Evolutionary conservation across 1,284 basidiomycete species (phyloP).

Genomic region (Pseudozyma sp.): DNA sequence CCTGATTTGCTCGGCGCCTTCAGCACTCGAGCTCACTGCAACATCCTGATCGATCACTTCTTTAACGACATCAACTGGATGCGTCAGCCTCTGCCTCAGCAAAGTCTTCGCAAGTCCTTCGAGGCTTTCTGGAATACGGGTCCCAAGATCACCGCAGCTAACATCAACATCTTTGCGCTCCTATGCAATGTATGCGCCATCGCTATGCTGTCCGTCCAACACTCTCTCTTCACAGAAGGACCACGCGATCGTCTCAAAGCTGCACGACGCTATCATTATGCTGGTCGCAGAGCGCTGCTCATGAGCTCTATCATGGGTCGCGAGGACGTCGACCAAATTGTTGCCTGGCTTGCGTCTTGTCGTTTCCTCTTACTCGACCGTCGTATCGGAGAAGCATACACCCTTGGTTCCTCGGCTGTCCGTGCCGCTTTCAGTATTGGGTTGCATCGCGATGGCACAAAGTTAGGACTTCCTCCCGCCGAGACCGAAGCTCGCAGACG

Average conservation of each 20-base stretch:
- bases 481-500: constrained; percentile 57
- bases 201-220: constrained; percentile 39
- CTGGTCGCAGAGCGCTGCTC: constrained; percentile 46
- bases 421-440: constrained; percentile 58
- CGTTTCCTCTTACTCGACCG: constrained; percentile 62
- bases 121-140: constrained; percentile 51
- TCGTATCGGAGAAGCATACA: constrained; percentile 58
- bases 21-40: constrained; percentile 43
- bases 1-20: constrained; percentile 49
- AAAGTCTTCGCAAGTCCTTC: constrained; percentile 44
- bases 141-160: constrained; percentile 51
- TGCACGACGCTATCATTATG: constrained; percentile 48
- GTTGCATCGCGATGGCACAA: constrained; percentile 63
- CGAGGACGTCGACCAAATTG: constrained; percentile 58
- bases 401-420: constrained; percentile 47
- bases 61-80: constrained; percentile 64
- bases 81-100: constrained; percentile 56
- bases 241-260: constrained; percentile 45
- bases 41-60: constrained; percentile 55
- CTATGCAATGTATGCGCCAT: constrained; percentile 54
- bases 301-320: constrained; percentile 53
- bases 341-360: constrained; percentile 51
- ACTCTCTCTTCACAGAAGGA: constrained; percentile 33
- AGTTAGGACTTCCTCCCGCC: constrained; percentile 45
- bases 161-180: constrained; percentile 61